These are phyloP conservation scores for Tolypocladium tropicale DNA, from an alignment of 2,329 filamentous ascomycete species.

Conservation along the genomic window DNA sequence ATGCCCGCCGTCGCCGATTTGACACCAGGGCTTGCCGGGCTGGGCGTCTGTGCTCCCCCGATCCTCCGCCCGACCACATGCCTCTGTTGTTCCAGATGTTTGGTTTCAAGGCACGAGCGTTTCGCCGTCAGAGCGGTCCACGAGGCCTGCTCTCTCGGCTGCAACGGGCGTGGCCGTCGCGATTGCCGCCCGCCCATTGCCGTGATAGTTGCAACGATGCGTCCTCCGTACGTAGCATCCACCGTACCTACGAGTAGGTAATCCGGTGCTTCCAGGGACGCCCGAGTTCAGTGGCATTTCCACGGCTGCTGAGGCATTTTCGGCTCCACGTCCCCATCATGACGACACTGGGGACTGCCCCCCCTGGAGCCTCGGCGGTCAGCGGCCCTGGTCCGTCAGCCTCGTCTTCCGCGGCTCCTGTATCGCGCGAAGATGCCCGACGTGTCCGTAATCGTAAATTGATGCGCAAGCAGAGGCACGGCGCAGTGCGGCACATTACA, in stretches of 20 bases:
- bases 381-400: neutral
- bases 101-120: neutral
- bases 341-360: neutral
- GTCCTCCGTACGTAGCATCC: neutral
- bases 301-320: slow-evolving; percentile 8
- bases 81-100: neutral
- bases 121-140: neutral
- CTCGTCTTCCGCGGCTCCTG: neutral
- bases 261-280: neutral
- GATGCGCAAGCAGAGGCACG: neutral
- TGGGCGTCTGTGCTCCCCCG: neutral
- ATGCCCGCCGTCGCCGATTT: neutral
- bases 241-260: too few relatives aligned
- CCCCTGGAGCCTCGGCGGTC: neutral
- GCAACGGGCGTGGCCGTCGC: neutral
- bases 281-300: neutral
- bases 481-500: neutral
- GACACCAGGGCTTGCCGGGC: neutral
- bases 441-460: neutral
- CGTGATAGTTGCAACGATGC: too few relatives aligned
- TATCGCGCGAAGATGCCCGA: neutral
- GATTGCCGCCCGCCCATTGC: neutral
- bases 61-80: neutral
- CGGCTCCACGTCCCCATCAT: neutral
- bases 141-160: neutral